Evolutionary conservation across 495 filamentous ascomycete genomes (phyloP).

Genomic region (Penicillium flavigenum): DNA sequence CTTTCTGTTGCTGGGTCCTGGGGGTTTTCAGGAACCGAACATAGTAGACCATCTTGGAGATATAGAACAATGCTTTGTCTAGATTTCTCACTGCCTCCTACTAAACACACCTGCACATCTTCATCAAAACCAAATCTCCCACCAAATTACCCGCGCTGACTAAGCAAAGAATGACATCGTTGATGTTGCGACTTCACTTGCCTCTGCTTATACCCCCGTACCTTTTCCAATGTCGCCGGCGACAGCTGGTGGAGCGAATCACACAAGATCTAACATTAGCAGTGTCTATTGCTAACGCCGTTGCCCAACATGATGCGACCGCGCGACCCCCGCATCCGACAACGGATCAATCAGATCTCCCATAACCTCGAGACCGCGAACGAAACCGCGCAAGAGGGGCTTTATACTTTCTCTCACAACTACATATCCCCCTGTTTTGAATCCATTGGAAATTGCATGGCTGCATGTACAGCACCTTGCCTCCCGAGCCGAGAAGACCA

Average conservation of each 20-base stretch:
- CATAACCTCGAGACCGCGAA: slow-evolving; percentile 91
- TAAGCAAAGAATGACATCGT: slow-evolving; percentile 27
- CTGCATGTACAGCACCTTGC: slow-evolving; percentile 69
- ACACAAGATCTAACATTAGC: not conserved
- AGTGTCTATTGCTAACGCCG: not conserved
- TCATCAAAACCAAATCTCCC: slow-evolving; percentile 2
- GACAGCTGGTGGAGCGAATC: slow-evolving; percentile 19
- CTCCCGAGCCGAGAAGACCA: slow-evolving; percentile 73
- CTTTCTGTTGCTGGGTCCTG: slow-evolving; percentile 42
- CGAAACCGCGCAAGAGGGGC: slow-evolving; percentile 80
- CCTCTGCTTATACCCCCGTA: slow-evolving; percentile 1
- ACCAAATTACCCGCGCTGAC: slow-evolving; percentile 28
- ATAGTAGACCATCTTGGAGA: slow-evolving; percentile 59
- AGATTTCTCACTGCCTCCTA: not conserved
- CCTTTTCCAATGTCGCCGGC: slow-evolving; percentile 12
- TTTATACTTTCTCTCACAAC: slow-evolving; percentile 82
- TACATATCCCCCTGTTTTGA: slow-evolving; percentile 82
- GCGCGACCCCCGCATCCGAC: slow-evolving; percentile 88
- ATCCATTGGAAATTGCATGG: slow-evolving; percentile 62
- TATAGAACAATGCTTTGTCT: not conserved
- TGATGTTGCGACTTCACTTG: slow-evolving; percentile 3
- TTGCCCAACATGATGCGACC: slow-evolving; percentile 55
- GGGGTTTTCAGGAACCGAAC: slow-evolving; percentile 73
- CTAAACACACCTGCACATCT: not conserved
- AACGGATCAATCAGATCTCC: slow-evolving; percentile 89